Evolutionary conservation across 2,329 filamentous ascomycete genomes (phyloP).

Genomic region (Trichothecium roseum): DNA sequence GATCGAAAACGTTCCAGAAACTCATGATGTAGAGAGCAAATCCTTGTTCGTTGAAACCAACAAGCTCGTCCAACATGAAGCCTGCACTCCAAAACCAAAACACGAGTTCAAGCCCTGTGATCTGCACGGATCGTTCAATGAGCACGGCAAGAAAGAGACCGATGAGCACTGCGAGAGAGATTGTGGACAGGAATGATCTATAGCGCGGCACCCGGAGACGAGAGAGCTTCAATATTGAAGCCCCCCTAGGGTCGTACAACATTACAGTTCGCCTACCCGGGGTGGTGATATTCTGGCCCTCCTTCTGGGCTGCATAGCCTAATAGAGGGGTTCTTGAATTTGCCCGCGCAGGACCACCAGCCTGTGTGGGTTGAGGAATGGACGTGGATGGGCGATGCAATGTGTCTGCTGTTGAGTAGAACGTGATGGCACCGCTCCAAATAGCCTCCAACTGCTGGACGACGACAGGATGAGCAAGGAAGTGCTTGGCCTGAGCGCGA

Average conservation of each 20-base stretch:
- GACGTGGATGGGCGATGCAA: slow-evolving; percentile 52
- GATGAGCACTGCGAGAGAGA: slow-evolving; percentile 77
- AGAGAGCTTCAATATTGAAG: slow-evolving; percentile 85
- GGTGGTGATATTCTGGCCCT: slow-evolving; percentile 21
- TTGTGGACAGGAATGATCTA: slow-evolving; percentile 77
- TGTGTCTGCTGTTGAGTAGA: slow-evolving; percentile 79
- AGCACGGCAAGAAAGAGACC: slow-evolving; percentile 79
- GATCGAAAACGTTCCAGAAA: slow-evolving; percentile 93
- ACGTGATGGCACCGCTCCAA: slow-evolving; percentile 92
- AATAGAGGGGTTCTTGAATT: slow-evolving; percentile 43
- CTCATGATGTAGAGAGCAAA: slow-evolving; percentile 96
- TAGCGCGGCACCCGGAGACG: slow-evolving; percentile 85
- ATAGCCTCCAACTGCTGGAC: slow-evolving; percentile 94
- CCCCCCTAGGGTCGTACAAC: slow-evolving; percentile 82
- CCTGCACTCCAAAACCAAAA: slow-evolving; percentile 99
- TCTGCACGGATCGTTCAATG: slow-evolving; percentile 61
- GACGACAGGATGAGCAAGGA: slow-evolving; percentile 82
- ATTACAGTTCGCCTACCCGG: slow-evolving; percentile 63
- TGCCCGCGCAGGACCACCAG: slow-evolving; percentile 18
- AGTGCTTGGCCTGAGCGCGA: slow-evolving; percentile 82
- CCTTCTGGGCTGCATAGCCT: slow-evolving; percentile 21
- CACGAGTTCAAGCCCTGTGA: slow-evolving; percentile 74
- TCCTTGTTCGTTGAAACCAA: slow-evolving; percentile 93
- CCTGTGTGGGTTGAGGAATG: slow-evolving; percentile 8
- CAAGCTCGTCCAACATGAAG: slow-evolving; percentile 92